Conservation (phyloP, 352 stramenopile species). For the Hyaloperonospora arabidopsidis region DNA sequence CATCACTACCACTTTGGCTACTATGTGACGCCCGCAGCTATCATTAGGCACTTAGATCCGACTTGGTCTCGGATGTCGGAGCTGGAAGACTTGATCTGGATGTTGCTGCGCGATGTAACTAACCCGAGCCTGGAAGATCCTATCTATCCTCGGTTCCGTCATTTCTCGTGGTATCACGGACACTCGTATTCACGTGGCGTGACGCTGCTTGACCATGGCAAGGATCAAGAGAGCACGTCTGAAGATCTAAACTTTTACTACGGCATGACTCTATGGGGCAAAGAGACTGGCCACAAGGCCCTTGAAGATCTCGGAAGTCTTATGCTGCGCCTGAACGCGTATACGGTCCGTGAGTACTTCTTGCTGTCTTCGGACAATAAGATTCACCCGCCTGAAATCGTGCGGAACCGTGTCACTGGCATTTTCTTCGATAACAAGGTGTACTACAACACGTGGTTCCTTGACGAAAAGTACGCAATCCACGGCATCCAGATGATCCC, state of each 20-base stretch:
- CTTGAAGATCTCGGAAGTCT: slow-evolving; percentile 66
- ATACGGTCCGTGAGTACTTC: slow-evolving; percentile 61
- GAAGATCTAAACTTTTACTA: slow-evolving; percentile 81
- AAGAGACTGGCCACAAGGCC: slow-evolving; percentile 41
- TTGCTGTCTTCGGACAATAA: slow-evolving; percentile 49
- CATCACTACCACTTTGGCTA: slow-evolving; percentile 82
- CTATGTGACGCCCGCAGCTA: slow-evolving; percentile 54
- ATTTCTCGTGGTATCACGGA: slow-evolving; percentile 73
- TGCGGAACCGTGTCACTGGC: slow-evolving; percentile 63
- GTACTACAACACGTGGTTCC: slow-evolving; percentile 70
- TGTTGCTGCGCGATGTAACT: slow-evolving; percentile 62
- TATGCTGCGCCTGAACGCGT: slow-evolving; percentile 65
- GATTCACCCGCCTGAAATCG: slow-evolving; percentile 53
- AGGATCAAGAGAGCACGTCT: slow-evolving; percentile 68
- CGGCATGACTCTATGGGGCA: slow-evolving; percentile 69
- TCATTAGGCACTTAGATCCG: slow-evolving; percentile 55
- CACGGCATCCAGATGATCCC: slow-evolving; percentile 80
- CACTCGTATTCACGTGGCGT: slow-evolving; percentile 70
- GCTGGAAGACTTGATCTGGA: slow-evolving; percentile 53
- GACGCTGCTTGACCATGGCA: slow-evolving; percentile 49
- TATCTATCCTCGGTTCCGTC: slow-evolving; percentile 60
- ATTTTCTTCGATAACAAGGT: slow-evolving; percentile 76
- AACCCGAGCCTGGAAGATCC: slow-evolving; percentile 46
- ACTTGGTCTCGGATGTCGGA: slow-evolving; percentile 45
- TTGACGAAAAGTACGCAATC: slow-evolving; percentile 57